Evolutionary conservation across 306 rosid species (phyloP), one percentile per base, ranked within the genome.

Genomic region (Crataegus laevigata): DNA sequence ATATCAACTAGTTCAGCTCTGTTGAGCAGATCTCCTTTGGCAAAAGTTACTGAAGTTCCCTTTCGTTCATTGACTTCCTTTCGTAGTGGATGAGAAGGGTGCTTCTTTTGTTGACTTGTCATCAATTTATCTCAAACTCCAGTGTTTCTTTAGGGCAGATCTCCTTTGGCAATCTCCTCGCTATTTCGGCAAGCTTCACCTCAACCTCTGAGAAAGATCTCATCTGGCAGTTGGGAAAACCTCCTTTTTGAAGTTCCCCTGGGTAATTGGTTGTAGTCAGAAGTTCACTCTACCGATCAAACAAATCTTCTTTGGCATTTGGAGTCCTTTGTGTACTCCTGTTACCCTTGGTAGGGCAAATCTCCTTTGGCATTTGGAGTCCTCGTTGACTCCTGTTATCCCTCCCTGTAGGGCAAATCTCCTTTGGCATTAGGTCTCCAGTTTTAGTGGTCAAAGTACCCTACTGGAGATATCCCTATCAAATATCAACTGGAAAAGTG

Each of bases 271-370:
- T 80, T 80, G 78, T 75, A 19, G 84, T 74, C 43, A 83, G 86
- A 83, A 75, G 60, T 91, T 83, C 86, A 69, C 85, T 81, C 76
- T 85, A 71, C 80, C 54, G n/a, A 68, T 78, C 74, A 91, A 97
- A 97, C 96, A 96, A 92, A 96, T 92, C 98, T 96, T 88, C 96
- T 93, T 93, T 93, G 96, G 96, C 96, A 91, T 87, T 88, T 87
- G 68, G 89, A 81, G 90, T 89, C 83, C 40, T 81, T 11, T 6
- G 70, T 87, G 10, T 92, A 85, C 90, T 90, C 87, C 72, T 50
- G 52, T 79, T 79, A 82, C 74, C 87, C 77, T 57, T 54, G 54
- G 54, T 77, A 3, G 74, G 96, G 89, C 88, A 88, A 86, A 81
- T 84, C 90, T 90, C 86, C 82, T 87, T 89, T 87, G 90, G 89